A percentile compares a stretch with the other conserved stretches of the same genome.
These are phyloP conservation scores for Warburgia ugandensis DNA, from an alignment of 164 flowering plant species.

Conservation along the genomic window DNA sequence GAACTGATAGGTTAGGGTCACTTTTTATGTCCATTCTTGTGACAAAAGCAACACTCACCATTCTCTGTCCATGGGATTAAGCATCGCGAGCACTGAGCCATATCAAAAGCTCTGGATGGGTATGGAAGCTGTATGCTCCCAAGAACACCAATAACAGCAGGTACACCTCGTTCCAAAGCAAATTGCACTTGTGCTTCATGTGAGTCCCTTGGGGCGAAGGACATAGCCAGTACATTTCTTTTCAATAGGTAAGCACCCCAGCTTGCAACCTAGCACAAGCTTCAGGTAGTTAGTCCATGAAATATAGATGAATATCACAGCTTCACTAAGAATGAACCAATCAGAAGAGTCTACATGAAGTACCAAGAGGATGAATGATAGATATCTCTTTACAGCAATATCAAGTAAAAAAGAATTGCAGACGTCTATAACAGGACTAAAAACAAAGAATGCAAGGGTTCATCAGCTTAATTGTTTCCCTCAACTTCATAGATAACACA, in stretches of 20 bases:
- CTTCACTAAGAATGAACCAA: too few species aligned
- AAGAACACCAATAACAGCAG: constrained; percentile 88
- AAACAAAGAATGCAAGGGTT: too few species aligned
- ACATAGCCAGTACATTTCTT: constrained; percentile 84
- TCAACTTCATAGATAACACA: too few species aligned
- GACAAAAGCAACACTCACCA: constrained; percentile 39
- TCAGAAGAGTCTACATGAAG: too few species aligned
- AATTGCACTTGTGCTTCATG: constrained; percentile 96
- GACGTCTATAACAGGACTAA: too few species aligned
- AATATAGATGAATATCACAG: constrained; percentile 4
- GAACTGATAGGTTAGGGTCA: not conserved
- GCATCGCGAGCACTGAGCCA: constrained; percentile 97
- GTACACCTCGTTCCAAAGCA: constrained; percentile 93
- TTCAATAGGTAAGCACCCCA: constrained; percentile 92
- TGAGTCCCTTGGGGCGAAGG: constrained; percentile 91
- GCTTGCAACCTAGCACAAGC: constrained; percentile 66
- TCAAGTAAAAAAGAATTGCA: too few species aligned
- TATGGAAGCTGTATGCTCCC: constrained; percentile 76
- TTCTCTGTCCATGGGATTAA: constrained; percentile 79
- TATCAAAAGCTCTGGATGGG: constrained; percentile 89
- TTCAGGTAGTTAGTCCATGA: constrained; percentile 12
- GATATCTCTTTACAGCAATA: too few species aligned
- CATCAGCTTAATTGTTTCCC: too few species aligned
- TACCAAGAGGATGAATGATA: too few species aligned
- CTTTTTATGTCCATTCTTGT: not conserved